These are phyloP conservation scores for Miamiensis avidus DNA, from an alignment of 169 alveolate genomes.

Conservation along the genomic window DNA sequence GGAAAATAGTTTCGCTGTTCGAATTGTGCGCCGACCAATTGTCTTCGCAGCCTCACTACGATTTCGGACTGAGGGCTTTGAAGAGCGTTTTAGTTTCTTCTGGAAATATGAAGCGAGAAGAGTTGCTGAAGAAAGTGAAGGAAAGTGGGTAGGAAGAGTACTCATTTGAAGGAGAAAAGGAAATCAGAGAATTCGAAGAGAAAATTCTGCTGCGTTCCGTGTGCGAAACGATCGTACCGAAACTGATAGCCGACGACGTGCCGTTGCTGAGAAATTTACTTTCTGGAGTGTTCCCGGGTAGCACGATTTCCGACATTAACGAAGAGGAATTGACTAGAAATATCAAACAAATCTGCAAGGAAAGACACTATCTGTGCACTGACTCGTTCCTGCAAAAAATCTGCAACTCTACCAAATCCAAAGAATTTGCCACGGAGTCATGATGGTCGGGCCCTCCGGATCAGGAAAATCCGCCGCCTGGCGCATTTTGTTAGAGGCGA, in stretches of 20 bases:
- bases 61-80: slow-evolving; percentile 98
- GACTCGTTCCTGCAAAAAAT: slow-evolving; percentile 90
- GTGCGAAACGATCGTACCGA: slow-evolving; percentile 96
- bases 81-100: slow-evolving; percentile 94
- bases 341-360: slow-evolving; percentile 80
- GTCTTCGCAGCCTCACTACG: slow-evolving; percentile 96
- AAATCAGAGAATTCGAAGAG: slow-evolving; percentile 86
- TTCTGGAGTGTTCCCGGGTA: slow-evolving; percentile 97
- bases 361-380: slow-evolving; percentile 84
- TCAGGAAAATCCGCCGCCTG: slow-evolving; percentile 95
- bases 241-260: slow-evolving; percentile 95
- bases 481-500: slow-evolving; percentile 90
- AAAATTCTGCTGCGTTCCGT: slow-evolving; percentile 91
- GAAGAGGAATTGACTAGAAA: slow-evolving; percentile 88
- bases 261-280: slow-evolving; percentile 89
- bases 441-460: slow-evolving; percentile 98
- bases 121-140: slow-evolving; percentile 37
- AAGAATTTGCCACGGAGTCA: slow-evolving; percentile 96
- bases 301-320: slow-evolving; percentile 87
- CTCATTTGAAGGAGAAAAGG: background rate
- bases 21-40: slow-evolving; percentile 94
- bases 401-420: slow-evolving; percentile 92
- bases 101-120: slow-evolving; percentile 92
- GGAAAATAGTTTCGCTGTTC: slow-evolving; percentile 94
- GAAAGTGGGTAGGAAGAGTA: background rate